Conservation (phyloP, 2,329 filamentous ascomycete genomes). For the Venturia pyrina region DNA sequence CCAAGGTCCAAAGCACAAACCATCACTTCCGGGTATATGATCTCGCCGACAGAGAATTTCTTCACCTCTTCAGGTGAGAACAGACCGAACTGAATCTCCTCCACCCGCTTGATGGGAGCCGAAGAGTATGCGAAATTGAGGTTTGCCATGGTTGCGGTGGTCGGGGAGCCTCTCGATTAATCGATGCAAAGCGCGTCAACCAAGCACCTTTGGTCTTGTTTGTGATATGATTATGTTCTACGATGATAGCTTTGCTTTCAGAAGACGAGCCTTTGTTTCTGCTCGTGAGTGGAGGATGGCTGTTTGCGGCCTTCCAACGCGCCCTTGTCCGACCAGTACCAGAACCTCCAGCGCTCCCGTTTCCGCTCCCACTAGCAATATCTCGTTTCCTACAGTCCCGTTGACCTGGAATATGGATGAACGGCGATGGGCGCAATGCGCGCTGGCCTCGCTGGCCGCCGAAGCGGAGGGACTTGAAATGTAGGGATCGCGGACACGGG, state of each 20-base stretch:
- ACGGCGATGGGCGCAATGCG: neutral
- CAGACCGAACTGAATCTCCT: conserved; percentile 98
- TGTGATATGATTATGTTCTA: neutral
- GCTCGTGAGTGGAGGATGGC: neutral
- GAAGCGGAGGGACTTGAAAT: conserved; percentile 4
- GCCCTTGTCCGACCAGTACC: neutral
- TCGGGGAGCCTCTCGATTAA: neutral
- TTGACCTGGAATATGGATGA: neutral
- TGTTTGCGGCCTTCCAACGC: conserved; percentile 1
- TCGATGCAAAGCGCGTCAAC: conserved; percentile 1
- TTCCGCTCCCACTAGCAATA: neutral
- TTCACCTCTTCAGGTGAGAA: conserved; percentile 98
- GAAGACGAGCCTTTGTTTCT: neutral
- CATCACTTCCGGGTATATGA: conserved; percentile 99
- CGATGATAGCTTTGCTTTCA: neutral
- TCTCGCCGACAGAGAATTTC: conserved; percentile 93
- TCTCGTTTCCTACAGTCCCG: neutral
- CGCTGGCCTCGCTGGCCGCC: conserved; percentile 11
- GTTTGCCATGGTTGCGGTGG: conserved; percentile 58
- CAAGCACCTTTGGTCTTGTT: neutral
- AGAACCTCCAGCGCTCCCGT: neutral
- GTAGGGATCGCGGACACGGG: neutral
- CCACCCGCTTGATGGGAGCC: conserved; percentile 91
- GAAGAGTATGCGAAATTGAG: conserved; percentile 78
- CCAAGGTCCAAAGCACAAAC: conserved; percentile 27